Evolutionary conservation across 164 flowering plant genomes (phyloP).

Genomic region (grape (Vitis vinifera)): DNA sequence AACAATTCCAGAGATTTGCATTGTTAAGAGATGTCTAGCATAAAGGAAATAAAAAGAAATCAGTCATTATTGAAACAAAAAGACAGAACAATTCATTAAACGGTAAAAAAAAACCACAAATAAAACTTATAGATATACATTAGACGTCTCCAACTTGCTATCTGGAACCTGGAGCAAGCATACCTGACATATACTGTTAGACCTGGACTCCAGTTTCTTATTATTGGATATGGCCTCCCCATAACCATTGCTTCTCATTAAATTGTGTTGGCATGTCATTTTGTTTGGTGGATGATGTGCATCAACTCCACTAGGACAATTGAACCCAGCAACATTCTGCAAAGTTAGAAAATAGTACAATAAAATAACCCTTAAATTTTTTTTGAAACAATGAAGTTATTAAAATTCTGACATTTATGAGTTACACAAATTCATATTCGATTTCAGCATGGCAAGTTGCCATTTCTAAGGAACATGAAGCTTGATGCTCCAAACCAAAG

Average conservation of each 20-base stretch:
- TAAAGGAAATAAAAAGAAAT: neutral
- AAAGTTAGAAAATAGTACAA: neutral
- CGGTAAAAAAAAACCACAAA: neutral
- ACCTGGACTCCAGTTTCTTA: slow-evolving; percentile 5
- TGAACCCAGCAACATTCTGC: slow-evolving; percentile 6
- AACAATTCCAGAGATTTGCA: slow-evolving; percentile 27
- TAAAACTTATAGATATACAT: neutral
- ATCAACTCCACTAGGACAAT: slow-evolving; percentile 3
- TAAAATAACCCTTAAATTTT: too few relatives aligned
- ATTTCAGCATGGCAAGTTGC: too few relatives aligned
- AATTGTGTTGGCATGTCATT: slow-evolving; percentile 4
- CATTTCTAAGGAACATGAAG: neutral
- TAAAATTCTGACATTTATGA: too few relatives aligned
- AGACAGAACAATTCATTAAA: neutral
- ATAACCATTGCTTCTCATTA: slow-evolving; percentile 2
- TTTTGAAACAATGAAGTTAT: too few relatives aligned
- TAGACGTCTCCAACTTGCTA: slow-evolving; percentile 1
- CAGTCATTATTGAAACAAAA: neutral
- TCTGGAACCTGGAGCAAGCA: slow-evolving; percentile 5
- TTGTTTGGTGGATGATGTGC: slow-evolving; percentile 10
- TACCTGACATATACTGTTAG: slow-evolving; percentile 8
- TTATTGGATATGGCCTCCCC: slow-evolving; percentile 7
- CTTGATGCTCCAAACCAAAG: neutral
- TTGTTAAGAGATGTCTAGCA: slow-evolving; percentile 30
- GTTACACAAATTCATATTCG: too few relatives aligned